Evolutionary conservation across 1,139 yeast genomes (phyloP).

Genomic region (Arxiozyma slooffiae): DNA sequence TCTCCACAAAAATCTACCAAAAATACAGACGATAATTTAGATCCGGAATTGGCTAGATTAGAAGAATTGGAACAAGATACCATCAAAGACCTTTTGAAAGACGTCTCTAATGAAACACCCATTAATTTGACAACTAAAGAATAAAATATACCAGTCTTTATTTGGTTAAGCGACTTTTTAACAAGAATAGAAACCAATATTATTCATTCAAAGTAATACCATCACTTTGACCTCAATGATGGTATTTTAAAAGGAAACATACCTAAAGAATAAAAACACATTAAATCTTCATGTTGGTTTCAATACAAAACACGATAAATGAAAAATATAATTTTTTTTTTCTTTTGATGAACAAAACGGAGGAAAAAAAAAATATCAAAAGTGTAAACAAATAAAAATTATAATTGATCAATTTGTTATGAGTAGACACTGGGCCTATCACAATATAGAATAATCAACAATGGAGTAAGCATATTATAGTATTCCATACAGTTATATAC

Average conservation of each 20-base stretch:
- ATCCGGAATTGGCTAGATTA: background rate
- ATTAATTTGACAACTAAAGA: background rate
- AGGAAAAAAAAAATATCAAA: background rate
- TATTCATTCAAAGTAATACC: background rate
- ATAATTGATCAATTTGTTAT: background rate
- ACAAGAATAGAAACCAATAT: background rate
- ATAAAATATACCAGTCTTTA: background rate
- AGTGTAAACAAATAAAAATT: background rate
- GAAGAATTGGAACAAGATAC: conserved; percentile 1
- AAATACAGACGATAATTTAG: background rate
- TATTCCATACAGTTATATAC: background rate
- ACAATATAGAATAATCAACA: no score
- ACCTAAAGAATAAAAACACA: background rate
- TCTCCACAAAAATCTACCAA: background rate
- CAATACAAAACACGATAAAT: background rate
- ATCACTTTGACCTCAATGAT: background rate
- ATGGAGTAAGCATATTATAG: background rate
- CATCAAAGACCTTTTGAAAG: conserved; percentile 1
- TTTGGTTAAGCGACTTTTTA: no score
- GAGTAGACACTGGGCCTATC: background rate
- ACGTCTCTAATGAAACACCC: conserved; percentile 1
- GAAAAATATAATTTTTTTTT: no score
- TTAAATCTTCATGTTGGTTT: background rate
- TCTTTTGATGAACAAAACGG: background rate
- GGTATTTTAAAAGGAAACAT: background rate